Conservation (phyloP, 1,284 basidiomycete genomes). For the Apiotrichum porosum region DNA sequence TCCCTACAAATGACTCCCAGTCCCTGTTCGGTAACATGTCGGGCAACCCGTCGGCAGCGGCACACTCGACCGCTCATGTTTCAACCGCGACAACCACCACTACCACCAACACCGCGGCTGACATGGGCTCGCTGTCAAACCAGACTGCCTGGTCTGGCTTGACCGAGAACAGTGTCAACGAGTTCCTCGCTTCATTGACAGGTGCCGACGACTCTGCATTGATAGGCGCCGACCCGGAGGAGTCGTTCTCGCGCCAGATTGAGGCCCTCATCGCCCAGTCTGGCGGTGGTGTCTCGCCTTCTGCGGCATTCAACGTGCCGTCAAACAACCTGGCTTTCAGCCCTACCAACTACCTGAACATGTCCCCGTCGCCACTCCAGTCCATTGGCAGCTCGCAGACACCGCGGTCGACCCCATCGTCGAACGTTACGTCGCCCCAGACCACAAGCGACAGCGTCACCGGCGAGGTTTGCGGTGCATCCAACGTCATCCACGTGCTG, state of each 20-base stretch:
- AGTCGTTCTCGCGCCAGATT: slow-evolving; percentile 35
- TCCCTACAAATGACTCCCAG: background rate
- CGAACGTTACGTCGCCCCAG: slow-evolving; percentile 17
- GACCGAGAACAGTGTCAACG: slow-evolving; percentile 32
- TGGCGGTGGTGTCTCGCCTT: slow-evolving; percentile 19
- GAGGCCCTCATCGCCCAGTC: slow-evolving; percentile 27
- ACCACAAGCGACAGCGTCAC: slow-evolving; percentile 8
- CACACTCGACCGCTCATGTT: too few relatives aligned
- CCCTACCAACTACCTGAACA: slow-evolving; percentile 46
- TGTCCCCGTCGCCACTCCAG: slow-evolving; percentile 40
- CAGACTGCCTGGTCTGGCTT: slow-evolving; percentile 24
- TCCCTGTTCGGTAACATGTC: too few relatives aligned
- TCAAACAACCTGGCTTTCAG: slow-evolving; percentile 24
- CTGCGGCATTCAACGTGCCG: slow-evolving; percentile 21
- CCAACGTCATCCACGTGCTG: slow-evolving; percentile 33
- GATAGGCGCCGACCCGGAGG: slow-evolving; percentile 15
- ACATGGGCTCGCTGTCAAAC: background rate
- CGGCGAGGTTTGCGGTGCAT: background rate
- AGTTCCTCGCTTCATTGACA: slow-evolving; percentile 39
- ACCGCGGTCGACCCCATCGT: slow-evolving; percentile 18
- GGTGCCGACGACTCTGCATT: slow-evolving; percentile 14
- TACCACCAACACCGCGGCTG: background rate
- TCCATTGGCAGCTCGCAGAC: slow-evolving; percentile 26
- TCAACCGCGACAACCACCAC: background rate
- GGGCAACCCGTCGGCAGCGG: too few relatives aligned